Percentiles rank a stretch among this genome's conserved stretches.
Conservation (phyloP, 345 rosid genomes). For the Aquilaria yunnanensis region DNA sequence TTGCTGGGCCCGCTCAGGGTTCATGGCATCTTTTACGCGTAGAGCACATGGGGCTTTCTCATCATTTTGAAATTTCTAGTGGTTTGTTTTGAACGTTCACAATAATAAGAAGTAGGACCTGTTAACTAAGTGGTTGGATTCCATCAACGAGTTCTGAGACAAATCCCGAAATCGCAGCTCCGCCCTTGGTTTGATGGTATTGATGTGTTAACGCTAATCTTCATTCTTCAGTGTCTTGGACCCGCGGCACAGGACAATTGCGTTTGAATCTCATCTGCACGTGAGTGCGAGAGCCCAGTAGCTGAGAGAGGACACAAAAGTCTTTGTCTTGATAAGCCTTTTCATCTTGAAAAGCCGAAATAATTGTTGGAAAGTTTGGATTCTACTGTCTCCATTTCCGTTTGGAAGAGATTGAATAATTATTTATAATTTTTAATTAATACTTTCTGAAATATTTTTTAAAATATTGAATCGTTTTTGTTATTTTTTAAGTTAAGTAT, state of each 20-base stretch:
- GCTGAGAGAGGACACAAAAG: conserved; percentile 16
- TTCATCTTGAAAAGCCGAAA: conserved; percentile 2
- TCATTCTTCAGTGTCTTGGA: conserved; percentile 5
- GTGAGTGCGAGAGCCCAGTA: conserved; percentile 9
- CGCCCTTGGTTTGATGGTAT: background rate
- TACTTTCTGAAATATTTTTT: too few species aligned
- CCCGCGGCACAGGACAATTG: background rate
- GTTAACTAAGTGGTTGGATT: too few species aligned
- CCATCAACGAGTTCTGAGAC: background rate
- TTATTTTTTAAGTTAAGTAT: too few species aligned
- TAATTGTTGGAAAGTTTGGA: conserved; percentile 6
- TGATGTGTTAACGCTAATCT: background rate
- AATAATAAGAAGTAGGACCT: too few species aligned
- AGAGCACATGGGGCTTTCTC: conserved; percentile 20
- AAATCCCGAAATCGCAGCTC: background rate
- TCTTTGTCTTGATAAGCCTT: conserved; percentile 5
- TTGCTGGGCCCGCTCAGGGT: conserved; percentile 1
- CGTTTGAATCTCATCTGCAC: background rate
- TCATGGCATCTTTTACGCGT: background rate
- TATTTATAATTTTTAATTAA: too few species aligned
- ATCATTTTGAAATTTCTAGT: conserved; percentile 13
- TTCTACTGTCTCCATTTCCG: background rate
- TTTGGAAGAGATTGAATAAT: too few species aligned
- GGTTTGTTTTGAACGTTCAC: conserved; percentile 7
- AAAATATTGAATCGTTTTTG: too few species aligned